Percentiles rank a stretch among this genome's conserved stretches.
Evolutionary conservation across 495 filamentous ascomycete genomes (phyloP).

Genomic region (Margaritispora aquatica): DNA sequence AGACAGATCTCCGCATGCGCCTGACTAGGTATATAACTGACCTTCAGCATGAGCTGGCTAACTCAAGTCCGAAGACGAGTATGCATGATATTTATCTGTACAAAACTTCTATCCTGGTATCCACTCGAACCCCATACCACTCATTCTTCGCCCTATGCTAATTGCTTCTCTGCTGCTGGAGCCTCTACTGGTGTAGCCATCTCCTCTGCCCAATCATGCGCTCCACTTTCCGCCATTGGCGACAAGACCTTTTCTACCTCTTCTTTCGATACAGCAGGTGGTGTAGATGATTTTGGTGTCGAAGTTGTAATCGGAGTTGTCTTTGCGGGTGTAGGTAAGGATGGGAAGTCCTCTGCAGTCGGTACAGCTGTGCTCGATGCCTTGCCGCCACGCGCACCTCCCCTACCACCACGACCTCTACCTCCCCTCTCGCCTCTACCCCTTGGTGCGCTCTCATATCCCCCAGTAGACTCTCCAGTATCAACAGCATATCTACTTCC

Average conservation of each 20-base stretch:
- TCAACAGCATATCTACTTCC: conserved; percentile 12
- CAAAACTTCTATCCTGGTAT: neutral
- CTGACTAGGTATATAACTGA: neutral
- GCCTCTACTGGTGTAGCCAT: conserved; percentile 25
- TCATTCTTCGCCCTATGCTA: no score
- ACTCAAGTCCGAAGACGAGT: conserved; percentile 1
- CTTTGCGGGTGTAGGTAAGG: conserved; percentile 13
- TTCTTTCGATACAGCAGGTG: neutral
- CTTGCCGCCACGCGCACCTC: conserved; percentile 10
- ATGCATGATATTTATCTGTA: neutral
- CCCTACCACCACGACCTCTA: conserved; percentile 17
- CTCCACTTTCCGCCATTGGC: neutral
- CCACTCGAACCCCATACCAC: neutral
- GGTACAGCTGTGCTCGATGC: conserved; percentile 1
- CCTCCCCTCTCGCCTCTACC: conserved; percentile 7
- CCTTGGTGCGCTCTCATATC: neutral
- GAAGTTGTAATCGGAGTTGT: neutral
- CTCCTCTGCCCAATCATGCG: conserved; percentile 23
- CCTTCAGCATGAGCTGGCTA: neutral
- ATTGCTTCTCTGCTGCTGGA: no score
- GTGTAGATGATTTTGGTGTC: neutral
- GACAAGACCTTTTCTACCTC: neutral
- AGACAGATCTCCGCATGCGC: neutral
- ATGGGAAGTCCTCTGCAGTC: conserved; percentile 16
- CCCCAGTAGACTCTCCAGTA: conserved; percentile 3